Evolutionary conservation across 345 rosid genomes (phyloP).

Genomic region (Moricandia moricandioides): DNA sequence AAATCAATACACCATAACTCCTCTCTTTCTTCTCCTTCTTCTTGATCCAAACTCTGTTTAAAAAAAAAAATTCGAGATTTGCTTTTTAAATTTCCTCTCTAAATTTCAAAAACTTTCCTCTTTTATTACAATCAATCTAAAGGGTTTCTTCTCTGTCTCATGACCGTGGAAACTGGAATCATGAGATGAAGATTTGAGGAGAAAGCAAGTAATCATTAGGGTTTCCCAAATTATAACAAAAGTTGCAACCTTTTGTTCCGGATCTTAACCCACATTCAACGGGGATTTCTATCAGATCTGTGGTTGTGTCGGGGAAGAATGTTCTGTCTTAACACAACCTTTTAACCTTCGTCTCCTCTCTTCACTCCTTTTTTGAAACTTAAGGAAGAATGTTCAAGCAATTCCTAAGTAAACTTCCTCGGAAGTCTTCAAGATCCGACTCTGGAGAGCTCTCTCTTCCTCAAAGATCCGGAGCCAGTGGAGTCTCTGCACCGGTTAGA

Average conservation of each 20-base stretch:
- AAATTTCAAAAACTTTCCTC: slow-evolving; percentile 21
- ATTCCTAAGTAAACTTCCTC: slow-evolving; percentile 65
- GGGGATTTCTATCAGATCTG: slow-evolving; percentile 41
- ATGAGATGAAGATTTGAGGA: slow-evolving; percentile 40
- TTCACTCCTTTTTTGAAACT: too few species aligned
- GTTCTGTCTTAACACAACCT: not conserved
- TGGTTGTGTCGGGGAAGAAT: not conserved
- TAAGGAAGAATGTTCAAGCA: slow-evolving; percentile 54
- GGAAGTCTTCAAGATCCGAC: slow-evolving; percentile 57
- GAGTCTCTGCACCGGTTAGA: slow-evolving; percentile 37
- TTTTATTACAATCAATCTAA: not conserved
- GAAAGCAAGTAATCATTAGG: slow-evolving; percentile 40
- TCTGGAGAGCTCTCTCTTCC: slow-evolving; percentile 16
- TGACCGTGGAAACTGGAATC: slow-evolving; percentile 34
- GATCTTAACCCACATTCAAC: slow-evolving; percentile 16
- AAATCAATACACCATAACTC: not conserved
- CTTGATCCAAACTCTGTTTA: not conserved
- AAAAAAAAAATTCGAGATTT: not conserved
- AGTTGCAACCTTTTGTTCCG: slow-evolving; percentile 10
- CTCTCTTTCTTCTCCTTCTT: not conserved
- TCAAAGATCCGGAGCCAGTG: slow-evolving; percentile 43
- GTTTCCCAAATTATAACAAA: slow-evolving; percentile 26
- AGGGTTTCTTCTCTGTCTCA: not conserved
- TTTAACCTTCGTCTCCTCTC: not conserved
- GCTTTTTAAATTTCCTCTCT: not conserved